Conservation (phyloP, 2,329 filamentous ascomycete species). For the Bipolaris gigantea region DNA sequence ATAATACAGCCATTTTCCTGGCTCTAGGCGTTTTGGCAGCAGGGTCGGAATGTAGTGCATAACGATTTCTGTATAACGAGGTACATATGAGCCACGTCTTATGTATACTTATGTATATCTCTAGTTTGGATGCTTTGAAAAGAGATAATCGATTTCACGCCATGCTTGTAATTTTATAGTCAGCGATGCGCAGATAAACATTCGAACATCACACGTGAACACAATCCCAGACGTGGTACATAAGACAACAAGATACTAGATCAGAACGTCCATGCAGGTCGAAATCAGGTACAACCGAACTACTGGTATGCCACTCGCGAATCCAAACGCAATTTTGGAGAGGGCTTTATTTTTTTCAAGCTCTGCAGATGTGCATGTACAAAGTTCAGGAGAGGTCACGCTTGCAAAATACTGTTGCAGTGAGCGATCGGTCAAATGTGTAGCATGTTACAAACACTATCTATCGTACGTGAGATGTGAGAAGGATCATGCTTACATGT, state of each 20-base stretch:
- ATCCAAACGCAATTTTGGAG: too few species aligned
- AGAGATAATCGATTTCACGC: background rate
- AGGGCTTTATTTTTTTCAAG: too few species aligned
- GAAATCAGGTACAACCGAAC: too few species aligned
- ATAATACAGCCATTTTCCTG: constrained; percentile 7
- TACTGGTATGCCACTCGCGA: too few species aligned
- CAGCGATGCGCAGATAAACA: background rate
- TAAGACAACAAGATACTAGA: background rate
- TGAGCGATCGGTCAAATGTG: too few species aligned
- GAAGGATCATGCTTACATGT: background rate
- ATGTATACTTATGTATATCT: background rate
- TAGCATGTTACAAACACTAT: background rate
- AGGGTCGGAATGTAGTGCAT: background rate
- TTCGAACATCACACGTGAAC: background rate
- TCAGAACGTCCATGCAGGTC: too few species aligned
- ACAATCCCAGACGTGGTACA: background rate
- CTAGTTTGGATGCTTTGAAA: background rate
- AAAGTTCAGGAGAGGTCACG: background rate
- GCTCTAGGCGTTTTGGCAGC: constrained; percentile 10
- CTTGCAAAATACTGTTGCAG: background rate
- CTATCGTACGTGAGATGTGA: background rate
- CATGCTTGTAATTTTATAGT: background rate
- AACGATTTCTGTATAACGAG: background rate
- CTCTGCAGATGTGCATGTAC: background rate
- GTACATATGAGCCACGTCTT: background rate